Percentiles rank a stretch among this genome's conserved stretches.
These are phyloP conservation scores for Quercus berberidifolia DNA, from an alignment of 306 rosid species.

Conservation along the genomic window DNA sequence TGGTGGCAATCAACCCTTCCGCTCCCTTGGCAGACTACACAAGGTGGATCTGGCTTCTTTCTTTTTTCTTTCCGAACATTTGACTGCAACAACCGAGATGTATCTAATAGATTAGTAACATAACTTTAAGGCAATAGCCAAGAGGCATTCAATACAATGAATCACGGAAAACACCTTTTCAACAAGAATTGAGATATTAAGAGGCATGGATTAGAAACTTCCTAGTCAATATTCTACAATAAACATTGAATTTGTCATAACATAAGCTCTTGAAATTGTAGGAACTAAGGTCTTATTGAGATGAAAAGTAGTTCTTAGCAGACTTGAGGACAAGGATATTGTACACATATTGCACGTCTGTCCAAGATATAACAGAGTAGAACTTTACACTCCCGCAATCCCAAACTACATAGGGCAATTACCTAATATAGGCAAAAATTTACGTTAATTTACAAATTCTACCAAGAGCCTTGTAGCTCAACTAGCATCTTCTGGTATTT, in stretches of 20 bases:
- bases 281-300: not conserved
- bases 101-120: not conserved
- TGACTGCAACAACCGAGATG: slow-evolving; percentile 36
- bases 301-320: not conserved
- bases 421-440: too few species aligned
- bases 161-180: not conserved
- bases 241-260: not conserved
- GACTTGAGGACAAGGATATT: not conserved
- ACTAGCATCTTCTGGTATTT: too few species aligned
- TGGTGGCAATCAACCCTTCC: slow-evolving; percentile 71
- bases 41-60: slow-evolving; percentile 74
- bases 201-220: not conserved
- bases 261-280: not conserved
- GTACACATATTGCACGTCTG: not conserved
- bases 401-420: too few species aligned
- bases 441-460: not conserved
- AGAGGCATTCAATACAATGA: not conserved
- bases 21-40: slow-evolving; percentile 69
- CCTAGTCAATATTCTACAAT: not conserved
- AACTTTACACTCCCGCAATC: too few species aligned
- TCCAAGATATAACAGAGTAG: too few species aligned
- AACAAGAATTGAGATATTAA: not conserved
- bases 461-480: too few species aligned
- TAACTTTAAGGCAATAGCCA: not conserved
- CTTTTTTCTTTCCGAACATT: slow-evolving; percentile 61